Evolutionary conservation across 2,329 filamentous ascomycete species (phyloP), one percentile per base, ranked within the genome.

Genomic region (Colletotrichum musicola): DNA sequence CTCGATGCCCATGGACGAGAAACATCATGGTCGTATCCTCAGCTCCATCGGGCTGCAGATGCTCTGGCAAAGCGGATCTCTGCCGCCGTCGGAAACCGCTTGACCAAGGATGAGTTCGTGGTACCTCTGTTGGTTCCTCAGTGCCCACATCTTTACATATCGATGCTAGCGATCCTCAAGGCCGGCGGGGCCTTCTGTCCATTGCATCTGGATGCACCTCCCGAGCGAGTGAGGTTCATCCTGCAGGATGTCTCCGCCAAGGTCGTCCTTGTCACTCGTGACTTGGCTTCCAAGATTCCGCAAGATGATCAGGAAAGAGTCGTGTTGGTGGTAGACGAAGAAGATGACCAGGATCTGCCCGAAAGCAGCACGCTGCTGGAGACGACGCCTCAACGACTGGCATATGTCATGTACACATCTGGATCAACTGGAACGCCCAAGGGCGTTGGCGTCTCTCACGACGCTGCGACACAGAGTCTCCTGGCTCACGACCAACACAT

Each of bases 321-420:
- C 53, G 72, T 84, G 16, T 70, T 88, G 44, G 69, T 79, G 44
- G 78, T 83, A 46, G 78, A 81, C 46, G 72, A 78, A 10, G 60
- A 59, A 12, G 53, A 13, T 4, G 25, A 14, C 4, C 44, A 53
- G 16, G 9, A 69, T 14, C 14, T n/a, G 22, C 20, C 42, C 4
- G 12, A 27, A 6, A 20, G 5, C 5, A 13, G 2, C 35, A 1
- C 63, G n/a, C 40, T 27, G 10, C 47, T n/a, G 6, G 49, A 53
- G 13, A n/a, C 47, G 12, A 46, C 30, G 27, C 42, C 67, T 42
- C 74, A 81, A 1, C 81, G 86, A 68, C 77, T 95, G 25, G 94
- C 95, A 25, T 98, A 98, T 81, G 88, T 97, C 68, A 94, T 97
- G 89, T 98, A 97, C 77, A 97, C 95, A 1, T 97, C 93, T 53